Base-by-base conservation (phyloP, 768 basidiomycete genomes). In the Phlebiopsis flavidoalba region DNA sequence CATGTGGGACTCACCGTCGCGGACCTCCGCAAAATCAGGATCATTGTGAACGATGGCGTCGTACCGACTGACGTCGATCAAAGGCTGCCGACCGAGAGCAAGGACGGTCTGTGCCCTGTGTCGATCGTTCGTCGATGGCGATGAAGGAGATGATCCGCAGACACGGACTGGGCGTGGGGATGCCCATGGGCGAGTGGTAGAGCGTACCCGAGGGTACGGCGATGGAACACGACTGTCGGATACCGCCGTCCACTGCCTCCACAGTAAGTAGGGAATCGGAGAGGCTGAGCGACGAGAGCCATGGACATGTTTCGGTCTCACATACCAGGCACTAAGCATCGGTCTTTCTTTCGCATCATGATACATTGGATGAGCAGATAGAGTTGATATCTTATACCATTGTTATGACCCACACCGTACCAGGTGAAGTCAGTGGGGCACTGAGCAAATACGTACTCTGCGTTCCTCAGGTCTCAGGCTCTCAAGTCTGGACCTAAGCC, bases 21-120 rank as follows among this genome's bases (percentile, higher is more conserved):
- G 61, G 77, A 68, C 33, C 79, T n/a, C n/a, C 75, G 12, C 85
- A 93, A n/a, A 64, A 89, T 95, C 63, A 85, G 93, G 3, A 77
- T 94, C 66, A 85, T 95, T 63, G 81, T 95, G 71, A 95, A 96
- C 74, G 94, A 97, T 67, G 94, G 86, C 0, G 87, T 91, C 1
- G 85, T 85, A 0, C 93, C 94, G 5, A 80, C 95, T 21, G 89
- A 86, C 0, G 85, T 88, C 10, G 82, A 95, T 63, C 78, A 77
- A 14, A 91, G 89, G 6, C 96, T 93, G 66, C 84, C 83, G 0
- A 71, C 79, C 59, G 26, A 31, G 26, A 83, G 91, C 70, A 79
- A 80, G 58, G 83, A 91, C 57, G 94, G 94, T 8, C 78, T 93
- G 75, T 97, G 94, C 64, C 79, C 86, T 2, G 74, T 95, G 3